Evolutionary conservation across 371 early-diverging fungal genomes (phyloP).

Genomic region (Mortierella sp.): DNA sequence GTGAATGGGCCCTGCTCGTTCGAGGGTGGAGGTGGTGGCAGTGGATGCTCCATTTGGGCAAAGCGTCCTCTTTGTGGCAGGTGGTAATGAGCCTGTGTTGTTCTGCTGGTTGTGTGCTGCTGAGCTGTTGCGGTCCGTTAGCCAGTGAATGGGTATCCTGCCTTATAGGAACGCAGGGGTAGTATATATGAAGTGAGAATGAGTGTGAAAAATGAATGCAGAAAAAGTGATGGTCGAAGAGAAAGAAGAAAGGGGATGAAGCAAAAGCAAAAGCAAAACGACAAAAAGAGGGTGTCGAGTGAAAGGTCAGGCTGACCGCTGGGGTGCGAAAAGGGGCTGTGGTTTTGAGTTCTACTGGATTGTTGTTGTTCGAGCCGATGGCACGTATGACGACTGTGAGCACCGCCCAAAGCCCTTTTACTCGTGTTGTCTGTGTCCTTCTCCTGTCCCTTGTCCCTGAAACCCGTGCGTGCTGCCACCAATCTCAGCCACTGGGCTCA

Average conservation of each 20-base stretch:
- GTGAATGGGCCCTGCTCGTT: constrained; percentile 9
- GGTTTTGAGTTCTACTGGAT: not conserved
- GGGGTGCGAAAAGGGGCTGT: constrained; percentile 1
- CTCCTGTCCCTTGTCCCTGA: no score
- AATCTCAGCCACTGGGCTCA: constrained; percentile 3
- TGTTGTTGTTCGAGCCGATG: not conserved
- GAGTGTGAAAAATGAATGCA: no score
- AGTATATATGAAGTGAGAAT: not conserved
- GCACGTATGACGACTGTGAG: no score
- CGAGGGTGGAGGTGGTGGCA: constrained; percentile 12
- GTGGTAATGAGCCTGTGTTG: not conserved
- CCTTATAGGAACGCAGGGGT: no score
- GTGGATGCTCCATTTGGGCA: not conserved
- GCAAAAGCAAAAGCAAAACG: not conserved
- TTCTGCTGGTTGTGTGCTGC: not conserved
- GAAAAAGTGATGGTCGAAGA: no score
- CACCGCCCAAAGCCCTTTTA: no score
- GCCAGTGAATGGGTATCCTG: not conserved
- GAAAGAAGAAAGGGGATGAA: no score
- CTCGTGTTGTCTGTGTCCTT: no score
- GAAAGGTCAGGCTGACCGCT: not conserved
- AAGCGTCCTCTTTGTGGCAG: not conserved
- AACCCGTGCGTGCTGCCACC: no score
- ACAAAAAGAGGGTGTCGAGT: not conserved
- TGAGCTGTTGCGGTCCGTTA: not conserved